phyloP scores from a whole-genome alignment of 768 basidiomycete genomes.

The Naganishia vaughanmartiniae region DNA sequence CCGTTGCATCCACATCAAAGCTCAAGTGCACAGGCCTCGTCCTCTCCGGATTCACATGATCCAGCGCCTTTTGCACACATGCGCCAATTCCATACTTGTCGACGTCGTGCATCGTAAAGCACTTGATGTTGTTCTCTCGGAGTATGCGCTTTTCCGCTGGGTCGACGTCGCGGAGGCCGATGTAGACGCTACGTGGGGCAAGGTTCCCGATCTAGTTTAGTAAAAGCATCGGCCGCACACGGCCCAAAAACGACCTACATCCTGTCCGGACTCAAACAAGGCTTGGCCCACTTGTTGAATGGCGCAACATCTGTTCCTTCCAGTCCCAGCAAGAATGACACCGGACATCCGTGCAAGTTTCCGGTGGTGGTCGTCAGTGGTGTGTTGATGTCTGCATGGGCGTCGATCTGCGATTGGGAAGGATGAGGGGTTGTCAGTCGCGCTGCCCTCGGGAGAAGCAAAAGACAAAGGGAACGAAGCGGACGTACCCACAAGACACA shows the following conservation, averaged over 20 bases:
- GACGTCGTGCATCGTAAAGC: slow-evolving; percentile 85
- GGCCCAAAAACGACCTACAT: slow-evolving; percentile 51
- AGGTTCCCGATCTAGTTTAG: not conserved
- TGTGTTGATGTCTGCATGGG: slow-evolving; percentile 96
- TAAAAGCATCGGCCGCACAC: not conserved
- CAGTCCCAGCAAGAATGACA: slow-evolving; percentile 80
- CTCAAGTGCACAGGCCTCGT: slow-evolving; percentile 86
- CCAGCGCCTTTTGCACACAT: slow-evolving; percentile 93
- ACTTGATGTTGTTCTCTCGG: slow-evolving; percentile 73
- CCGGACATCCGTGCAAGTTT: slow-evolving; percentile 97
- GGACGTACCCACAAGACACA: slow-evolving; percentile 74
- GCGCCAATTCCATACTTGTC: slow-evolving; percentile 84
- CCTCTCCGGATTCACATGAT: slow-evolving; percentile 82
- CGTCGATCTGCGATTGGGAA: slow-evolving; percentile 64
- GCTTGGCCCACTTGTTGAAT: slow-evolving; percentile 59
- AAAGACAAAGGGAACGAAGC: not conserved
- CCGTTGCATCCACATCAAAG: slow-evolving; percentile 93
- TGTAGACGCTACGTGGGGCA: slow-evolving; percentile 64
- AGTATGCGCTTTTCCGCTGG: slow-evolving; percentile 81
- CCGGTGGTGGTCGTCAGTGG: slow-evolving; percentile 73
- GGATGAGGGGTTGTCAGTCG: not conserved
- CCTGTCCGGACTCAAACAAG: slow-evolving; percentile 67
- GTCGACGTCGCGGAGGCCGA: slow-evolving; percentile 92
- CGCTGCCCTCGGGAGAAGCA: not conserved
- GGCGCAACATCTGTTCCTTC: slow-evolving; percentile 54